Base-by-base conservation (phyloP, 495 filamentous ascomycete genomes). In the Aspergillus hancockii region DNA sequence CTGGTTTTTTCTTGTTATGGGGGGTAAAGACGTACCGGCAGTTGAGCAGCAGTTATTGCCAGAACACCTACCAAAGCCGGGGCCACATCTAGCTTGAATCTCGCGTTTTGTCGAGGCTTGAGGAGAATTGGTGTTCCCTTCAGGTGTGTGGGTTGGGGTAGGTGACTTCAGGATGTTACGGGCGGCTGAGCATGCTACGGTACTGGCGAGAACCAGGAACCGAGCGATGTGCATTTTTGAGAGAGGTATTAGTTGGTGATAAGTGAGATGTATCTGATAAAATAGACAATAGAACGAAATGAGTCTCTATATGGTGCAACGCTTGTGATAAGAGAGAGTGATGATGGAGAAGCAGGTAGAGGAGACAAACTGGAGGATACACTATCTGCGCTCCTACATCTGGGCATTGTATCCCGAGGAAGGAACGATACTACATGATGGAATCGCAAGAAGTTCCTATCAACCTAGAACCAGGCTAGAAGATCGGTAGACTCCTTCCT, bases 21-120 rank as follows among this genome's bases (percentile, higher is more conserved):
- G 51, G 49, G 18, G 13, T 4, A 65, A 66, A 46, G 55, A 83
- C 79, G 23, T 67, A 78, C 88, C 88, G 67, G 81, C 80, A 54
- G 66, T 60, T 23, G 88, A 90, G 69, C 88, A 91, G 63, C 88
- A 90, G 34, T 83, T 76, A 13, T 76, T 80, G 4, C 75, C 52
- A 3, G 79, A 64, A 64, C 88, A 90, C 50, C 68, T 76, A 22
- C 82, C 83, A 50, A 70, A 66, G 8, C 63, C 63, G 18, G 71
- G 67, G 30, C 79, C 79, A 53, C 79, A 81, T 55, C 71, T 67
- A 50, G 64, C 67, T 19, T 71, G 65, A 19, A 53, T 54, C 22
- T 58, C 67, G 43, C 69, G 68, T 21, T 40, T 46, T n/a, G 59
- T 57, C 21, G 68, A 60, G 34, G 30, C 16, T 36, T 47, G 49